These are phyloP conservation scores for Oryza nivara DNA, from an alignment of 176 grass and related monocot species.

Conservation along the genomic window DNA sequence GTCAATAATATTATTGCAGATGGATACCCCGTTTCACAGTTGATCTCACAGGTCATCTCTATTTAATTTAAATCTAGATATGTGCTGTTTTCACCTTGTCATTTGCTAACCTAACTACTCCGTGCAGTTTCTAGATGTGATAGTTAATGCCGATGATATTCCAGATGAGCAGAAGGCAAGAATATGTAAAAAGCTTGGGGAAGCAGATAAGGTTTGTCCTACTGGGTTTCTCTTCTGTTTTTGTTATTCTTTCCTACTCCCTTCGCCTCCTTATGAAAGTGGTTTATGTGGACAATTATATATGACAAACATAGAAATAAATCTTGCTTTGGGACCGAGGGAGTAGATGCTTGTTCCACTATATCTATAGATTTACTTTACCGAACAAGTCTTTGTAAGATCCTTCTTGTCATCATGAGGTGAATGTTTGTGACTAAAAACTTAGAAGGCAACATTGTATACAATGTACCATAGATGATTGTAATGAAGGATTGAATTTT, in stretches of 20 bases:
- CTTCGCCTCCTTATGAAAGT: too few relatives aligned
- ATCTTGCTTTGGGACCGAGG: too few relatives aligned
- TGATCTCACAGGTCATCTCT: constrained; percentile 72
- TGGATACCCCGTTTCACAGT: constrained; percentile 94
- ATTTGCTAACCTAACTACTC: constrained; percentile 42
- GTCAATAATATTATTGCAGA: constrained; percentile 90
- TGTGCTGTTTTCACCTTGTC: constrained; percentile 27
- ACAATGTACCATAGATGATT: constrained; percentile 4
- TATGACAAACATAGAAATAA: too few relatives aligned
- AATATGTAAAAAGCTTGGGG: constrained; percentile 95
- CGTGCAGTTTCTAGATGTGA: constrained; percentile 83
- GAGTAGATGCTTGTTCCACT: neutral
- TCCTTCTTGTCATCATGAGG: neutral
- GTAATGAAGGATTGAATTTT: neutral
- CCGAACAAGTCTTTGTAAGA: neutral
- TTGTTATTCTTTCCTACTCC: constrained; percentile 9
- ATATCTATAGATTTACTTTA: constrained; percentile 11
- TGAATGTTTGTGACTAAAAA: constrained; percentile 6
- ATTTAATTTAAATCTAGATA: constrained; percentile 12
- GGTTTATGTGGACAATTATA: too few relatives aligned
- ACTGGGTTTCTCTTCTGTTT: neutral
- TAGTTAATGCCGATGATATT: constrained; percentile 71
- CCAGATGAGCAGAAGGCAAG: constrained; percentile 89
- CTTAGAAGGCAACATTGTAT: neutral
- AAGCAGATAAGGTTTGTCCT: constrained; percentile 91